These are phyloP conservation scores for Cetraspora pellucida DNA, from an alignment of 192 early-diverging fungal species.

Conservation along the genomic window DNA sequence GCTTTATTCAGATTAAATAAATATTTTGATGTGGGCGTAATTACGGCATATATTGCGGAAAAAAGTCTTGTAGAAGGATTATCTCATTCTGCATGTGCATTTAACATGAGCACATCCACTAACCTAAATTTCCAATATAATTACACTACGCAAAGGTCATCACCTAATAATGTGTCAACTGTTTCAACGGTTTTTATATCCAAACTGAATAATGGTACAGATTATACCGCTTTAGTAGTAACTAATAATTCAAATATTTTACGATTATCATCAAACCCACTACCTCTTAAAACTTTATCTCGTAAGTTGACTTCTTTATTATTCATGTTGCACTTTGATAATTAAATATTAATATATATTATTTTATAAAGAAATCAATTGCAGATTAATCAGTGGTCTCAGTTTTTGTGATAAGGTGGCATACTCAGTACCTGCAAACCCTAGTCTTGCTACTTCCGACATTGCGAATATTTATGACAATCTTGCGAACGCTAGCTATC, in stretches of 20 bases:
- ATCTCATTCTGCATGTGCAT: constrained; percentile 53
- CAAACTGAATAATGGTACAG: constrained; percentile 40
- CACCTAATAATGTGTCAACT: constrained; percentile 34
- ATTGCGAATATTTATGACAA: constrained; percentile 52
- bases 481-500: constrained; percentile 39
- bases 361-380: constrained; percentile 41
- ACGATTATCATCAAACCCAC: constrained; percentile 36
- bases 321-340: neutral
- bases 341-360: neutral
- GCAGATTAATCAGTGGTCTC: constrained; percentile 53
- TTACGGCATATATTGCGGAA: constrained; percentile 35
- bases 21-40: constrained; percentile 32
- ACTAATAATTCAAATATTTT: constrained; percentile 37
- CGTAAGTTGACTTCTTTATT: constrained; percentile 28
- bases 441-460: constrained; percentile 28
- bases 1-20: constrained; percentile 31
- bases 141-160: constrained; percentile 44
- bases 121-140: constrained; percentile 41
- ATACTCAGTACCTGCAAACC: constrained; percentile 52
- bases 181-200: constrained; percentile 20
- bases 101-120: constrained; percentile 42
- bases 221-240: constrained; percentile 50
- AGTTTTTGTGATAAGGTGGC: constrained; percentile 56
- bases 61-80: constrained; percentile 35
- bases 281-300: constrained; percentile 39